Evolutionary conservation across 2,329 filamentous ascomycete species (phyloP), one percentile per base, ranked within the genome.

Genomic region (Diaporthe caulivora): DNA sequence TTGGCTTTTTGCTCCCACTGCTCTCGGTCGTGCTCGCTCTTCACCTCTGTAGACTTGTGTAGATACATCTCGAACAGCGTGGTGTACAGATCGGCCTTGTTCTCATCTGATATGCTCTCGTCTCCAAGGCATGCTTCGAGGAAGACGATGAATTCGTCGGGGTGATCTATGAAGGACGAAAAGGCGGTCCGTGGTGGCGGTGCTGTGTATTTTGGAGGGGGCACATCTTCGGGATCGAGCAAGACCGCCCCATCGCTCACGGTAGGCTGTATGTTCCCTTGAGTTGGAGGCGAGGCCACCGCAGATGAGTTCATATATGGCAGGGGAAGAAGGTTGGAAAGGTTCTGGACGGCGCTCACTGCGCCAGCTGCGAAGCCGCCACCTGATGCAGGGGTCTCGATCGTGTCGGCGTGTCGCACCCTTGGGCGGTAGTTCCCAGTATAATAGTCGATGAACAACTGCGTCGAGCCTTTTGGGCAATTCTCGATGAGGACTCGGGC

Each of bases 1-100:
- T 97, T 98, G 0, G 97, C 97, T 81, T 97, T 98, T 55, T 88
- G 88, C 80, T 98, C 95, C 96, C 97, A 99, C 76, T 93, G 90
- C 77, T 93, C 90, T 76, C 92, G 92, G 75, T 95, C 83, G 80
- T 82, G 82, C 60, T 87, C 86, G 13, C 92, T 92, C 78, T 92
- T 94, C 79, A 92, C 92, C 73, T 92, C 90, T 74, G 92, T 93
- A 29, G 96, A 94, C 78, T 95, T 97, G 82, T 97, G 94, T 11
- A 99, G 86, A 80, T 98, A 99, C 93, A 99, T 98, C 82, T 99
- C 97, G 80, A 99, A 98, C 18, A 99, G 83, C 0, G 97, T 98
- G 0, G 96, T 98, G 80, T 97, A 97, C 21, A 99, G 87, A 81
- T 99, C 97, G 1, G 92, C 90, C 76, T 92, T 93, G 80, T 98